Percentiles rank a stretch among this genome's conserved stretches.
phyloP scores from a whole-genome alignment of 805 yeast genomes.

The Saccharomycopsis lassenensis region DNA sequence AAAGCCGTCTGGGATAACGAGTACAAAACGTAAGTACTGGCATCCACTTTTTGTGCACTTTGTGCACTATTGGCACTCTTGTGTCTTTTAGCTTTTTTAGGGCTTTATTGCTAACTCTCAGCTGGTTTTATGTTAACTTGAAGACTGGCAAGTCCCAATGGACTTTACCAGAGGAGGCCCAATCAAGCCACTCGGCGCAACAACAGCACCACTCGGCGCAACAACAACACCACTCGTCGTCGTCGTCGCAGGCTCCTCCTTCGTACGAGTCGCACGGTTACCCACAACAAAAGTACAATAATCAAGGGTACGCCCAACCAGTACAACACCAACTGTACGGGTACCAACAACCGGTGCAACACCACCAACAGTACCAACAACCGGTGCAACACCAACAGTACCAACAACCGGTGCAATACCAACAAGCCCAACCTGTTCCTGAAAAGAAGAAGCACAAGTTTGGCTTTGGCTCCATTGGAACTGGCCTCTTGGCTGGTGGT shows the following conservation, averaged over 20 bases:
- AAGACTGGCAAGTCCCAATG: constrained; percentile 73
- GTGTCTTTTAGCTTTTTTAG: not conserved
- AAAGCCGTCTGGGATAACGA: constrained; percentile 61
- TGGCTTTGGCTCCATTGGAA: constrained; percentile 25
- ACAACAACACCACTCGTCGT: constrained; percentile 18
- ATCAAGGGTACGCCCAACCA: constrained; percentile 2
- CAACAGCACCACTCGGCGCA: constrained; percentile 17
- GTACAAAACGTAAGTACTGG: constrained; percentile 34
- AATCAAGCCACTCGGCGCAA: constrained; percentile 14
- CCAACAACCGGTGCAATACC: constrained; percentile 10
- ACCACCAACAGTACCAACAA: constrained; percentile 18
- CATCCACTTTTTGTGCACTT: too few species aligned
- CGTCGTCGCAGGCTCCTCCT: constrained; percentile 7
- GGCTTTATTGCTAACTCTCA: not conserved
- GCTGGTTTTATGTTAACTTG: constrained; percentile 67
- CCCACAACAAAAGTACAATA: constrained; percentile 2
- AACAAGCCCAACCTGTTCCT: constrained; percentile 11
- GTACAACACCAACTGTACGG: constrained; percentile 18
- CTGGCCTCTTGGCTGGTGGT: constrained; percentile 35
- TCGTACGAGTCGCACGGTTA: constrained; percentile 5
- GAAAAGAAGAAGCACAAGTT: constrained; percentile 21
- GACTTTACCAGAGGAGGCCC: constrained; percentile 53
- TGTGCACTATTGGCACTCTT: not conserved
- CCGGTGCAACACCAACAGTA: constrained; percentile 15
- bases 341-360: constrained; percentile 22